Evolutionary conservation across 2,329 filamentous ascomycete species (phyloP).

Genomic region (Thielaviopsis musarum): DNA sequence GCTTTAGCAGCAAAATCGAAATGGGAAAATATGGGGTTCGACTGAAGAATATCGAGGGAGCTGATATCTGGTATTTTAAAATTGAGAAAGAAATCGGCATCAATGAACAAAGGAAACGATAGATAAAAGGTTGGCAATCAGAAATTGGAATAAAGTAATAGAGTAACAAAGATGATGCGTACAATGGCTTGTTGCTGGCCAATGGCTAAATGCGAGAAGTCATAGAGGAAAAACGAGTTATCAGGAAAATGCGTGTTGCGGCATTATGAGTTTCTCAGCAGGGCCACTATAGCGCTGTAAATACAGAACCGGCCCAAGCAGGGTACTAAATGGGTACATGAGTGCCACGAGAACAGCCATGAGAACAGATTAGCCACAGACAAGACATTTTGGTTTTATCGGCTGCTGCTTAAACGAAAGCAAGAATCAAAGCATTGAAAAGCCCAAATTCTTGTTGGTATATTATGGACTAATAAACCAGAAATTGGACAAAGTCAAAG

Average conservation of each 20-base stretch:
- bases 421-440: not conserved
- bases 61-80: not conserved
- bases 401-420: not conserved
- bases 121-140: not conserved
- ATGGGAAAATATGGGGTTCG: no score
- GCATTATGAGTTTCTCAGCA: no score
- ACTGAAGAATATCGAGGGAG: no score
- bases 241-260: no score
- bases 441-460: not conserved
- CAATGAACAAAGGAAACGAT: not conserved
- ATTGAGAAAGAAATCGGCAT: not conserved
- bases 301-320: no score
- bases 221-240: no score
- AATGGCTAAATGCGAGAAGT: not conserved
- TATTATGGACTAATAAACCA: not conserved
- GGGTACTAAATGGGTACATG: no score
- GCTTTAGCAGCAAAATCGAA: no score
- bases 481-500: not conserved
- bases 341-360: no score
- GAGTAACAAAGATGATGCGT: not conserved
- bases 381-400: not conserved
- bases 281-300: no score
- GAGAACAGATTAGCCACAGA: no score
- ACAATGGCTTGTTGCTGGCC: not conserved
- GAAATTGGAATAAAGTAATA: not conserved